Evolutionary conservation across 2,329 filamentous ascomycete genomes (phyloP).

Genomic region (Aspergillus vadensis): DNA sequence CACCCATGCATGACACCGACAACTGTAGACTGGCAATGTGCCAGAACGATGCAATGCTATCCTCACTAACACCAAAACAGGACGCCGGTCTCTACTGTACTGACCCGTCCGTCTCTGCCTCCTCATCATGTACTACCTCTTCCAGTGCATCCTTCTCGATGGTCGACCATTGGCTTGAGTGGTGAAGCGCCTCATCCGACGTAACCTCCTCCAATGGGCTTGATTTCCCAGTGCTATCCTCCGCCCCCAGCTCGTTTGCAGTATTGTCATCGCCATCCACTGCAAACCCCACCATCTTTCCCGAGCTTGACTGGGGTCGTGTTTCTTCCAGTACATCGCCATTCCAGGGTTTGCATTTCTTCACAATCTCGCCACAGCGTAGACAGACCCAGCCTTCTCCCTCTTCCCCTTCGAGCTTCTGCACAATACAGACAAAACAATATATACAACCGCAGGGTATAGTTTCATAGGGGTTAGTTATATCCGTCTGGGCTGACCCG

Average conservation of each 20-base stretch:
- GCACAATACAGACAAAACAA: slow-evolving; percentile 94
- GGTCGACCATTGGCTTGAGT: slow-evolving; percentile 42
- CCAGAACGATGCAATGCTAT: not conserved
- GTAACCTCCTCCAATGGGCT: slow-evolving; percentile 32
- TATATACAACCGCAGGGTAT: slow-evolving; percentile 89
- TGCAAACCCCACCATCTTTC: slow-evolving; percentile 47
- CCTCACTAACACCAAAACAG: not conserved
- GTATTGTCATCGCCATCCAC: slow-evolving; percentile 29
- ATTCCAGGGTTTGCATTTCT: slow-evolving; percentile 85
- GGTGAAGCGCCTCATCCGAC: slow-evolving; percentile 36
- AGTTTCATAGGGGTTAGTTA: slow-evolving; percentile 94
- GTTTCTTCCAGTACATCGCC: slow-evolving; percentile 72
- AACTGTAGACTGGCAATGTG: not conserved
- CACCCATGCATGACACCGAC: not conserved
- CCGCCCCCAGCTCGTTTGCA: slow-evolving; percentile 12
- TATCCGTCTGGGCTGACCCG: slow-evolving; percentile 85
- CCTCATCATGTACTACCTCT: slow-evolving; percentile 10
- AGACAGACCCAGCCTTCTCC: slow-evolving; percentile 93
- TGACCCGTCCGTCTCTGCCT: not conserved
- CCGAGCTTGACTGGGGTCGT: slow-evolving; percentile 35
- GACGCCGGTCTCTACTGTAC: not conserved
- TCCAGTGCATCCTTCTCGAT: slow-evolving; percentile 34
- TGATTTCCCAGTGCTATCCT: slow-evolving; percentile 15
- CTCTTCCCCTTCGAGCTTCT: slow-evolving; percentile 85
- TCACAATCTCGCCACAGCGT: slow-evolving; percentile 79